Conservation (phyloP, 257 asterid species). For the Perilla frutescens region DNA sequence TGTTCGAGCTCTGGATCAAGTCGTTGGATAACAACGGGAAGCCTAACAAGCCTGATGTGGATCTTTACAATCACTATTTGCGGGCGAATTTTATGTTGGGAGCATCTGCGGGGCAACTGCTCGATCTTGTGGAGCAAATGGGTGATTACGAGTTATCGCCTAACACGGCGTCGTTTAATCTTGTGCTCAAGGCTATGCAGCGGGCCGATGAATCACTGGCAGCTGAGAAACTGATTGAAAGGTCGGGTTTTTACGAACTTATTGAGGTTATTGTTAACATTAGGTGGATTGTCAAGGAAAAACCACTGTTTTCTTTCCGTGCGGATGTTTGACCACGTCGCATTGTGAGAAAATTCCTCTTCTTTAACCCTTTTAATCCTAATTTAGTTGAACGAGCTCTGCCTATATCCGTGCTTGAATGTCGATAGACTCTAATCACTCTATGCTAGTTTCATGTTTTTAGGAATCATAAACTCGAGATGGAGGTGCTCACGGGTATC, state of each 20-base stretch:
- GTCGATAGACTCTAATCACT: not conserved
- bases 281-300: conserved; percentile 4
- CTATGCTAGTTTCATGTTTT: not conserved
- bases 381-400: conserved; percentile 21
- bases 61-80: conserved; percentile 73
- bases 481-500: not conserved
- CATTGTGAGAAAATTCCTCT: not conserved
- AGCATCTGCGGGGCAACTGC: conserved; percentile 59
- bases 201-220: conserved; percentile 59
- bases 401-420: conserved; percentile 3
- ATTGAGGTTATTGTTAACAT: not conserved
- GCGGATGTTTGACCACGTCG: conserved; percentile 3
- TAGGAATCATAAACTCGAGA: not conserved
- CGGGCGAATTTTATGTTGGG: conserved; percentile 78
- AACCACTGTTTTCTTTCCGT: not conserved
- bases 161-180: conserved; percentile 77
- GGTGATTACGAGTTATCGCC: conserved; percentile 62
- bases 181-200: conserved; percentile 80
- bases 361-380: not conserved
- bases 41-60: conserved; percentile 82
- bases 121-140: conserved; percentile 66
- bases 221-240: conserved; percentile 71
- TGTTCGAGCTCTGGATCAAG: conserved; percentile 78
- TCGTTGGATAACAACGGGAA: conserved; percentile 68
- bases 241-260: conserved; percentile 44